A percentile compares a stretch with the other conserved stretches of the same genome.
These are phyloP conservation scores for Noccaea caerulescens DNA, from an alignment of 345 rosid genomes.

Conservation along the genomic window DNA sequence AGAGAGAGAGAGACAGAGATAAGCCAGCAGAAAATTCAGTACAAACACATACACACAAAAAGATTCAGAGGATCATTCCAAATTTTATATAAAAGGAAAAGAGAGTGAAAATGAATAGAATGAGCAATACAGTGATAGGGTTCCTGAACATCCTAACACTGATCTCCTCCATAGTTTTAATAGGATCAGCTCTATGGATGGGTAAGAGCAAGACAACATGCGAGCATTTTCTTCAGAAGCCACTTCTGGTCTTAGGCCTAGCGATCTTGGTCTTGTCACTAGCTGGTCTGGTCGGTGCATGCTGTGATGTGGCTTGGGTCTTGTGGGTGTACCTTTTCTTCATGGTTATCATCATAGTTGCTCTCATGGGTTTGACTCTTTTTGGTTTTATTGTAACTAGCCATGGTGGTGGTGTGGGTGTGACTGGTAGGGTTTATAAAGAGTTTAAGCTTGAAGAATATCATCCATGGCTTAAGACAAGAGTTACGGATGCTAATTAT, in stretches of 20 bases:
- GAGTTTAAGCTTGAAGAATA: slow-evolving; percentile 76
- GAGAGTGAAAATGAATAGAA: slow-evolving; percentile 59
- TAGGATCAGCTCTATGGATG: slow-evolving; percentile 93
- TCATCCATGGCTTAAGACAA: slow-evolving; percentile 78
- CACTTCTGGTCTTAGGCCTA: slow-evolving; percentile 77
- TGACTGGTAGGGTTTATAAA: slow-evolving; percentile 68
- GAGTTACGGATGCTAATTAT: slow-evolving; percentile 56
- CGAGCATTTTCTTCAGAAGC: slow-evolving; percentile 82
- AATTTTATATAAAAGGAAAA: background rate
- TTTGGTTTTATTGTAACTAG: slow-evolving; percentile 83
- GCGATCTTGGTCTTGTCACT: slow-evolving; percentile 69
- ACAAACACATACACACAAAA: slow-evolving; percentile 22
- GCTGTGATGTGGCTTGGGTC: slow-evolving; percentile 77
- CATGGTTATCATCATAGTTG: slow-evolving; percentile 70
- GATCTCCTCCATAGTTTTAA: slow-evolving; percentile 78
- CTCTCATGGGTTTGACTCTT: slow-evolving; percentile 66
- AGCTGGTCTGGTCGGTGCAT: slow-evolving; percentile 91
- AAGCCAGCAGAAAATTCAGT: slow-evolving; percentile 5
- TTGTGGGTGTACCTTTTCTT: slow-evolving; percentile 91
- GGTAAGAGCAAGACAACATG: slow-evolving; percentile 79
- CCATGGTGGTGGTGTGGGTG: slow-evolving; percentile 74
- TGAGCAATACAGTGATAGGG: slow-evolving; percentile 83
- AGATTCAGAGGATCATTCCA: slow-evolving; percentile 22
- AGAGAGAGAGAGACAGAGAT: slow-evolving; percentile 30
- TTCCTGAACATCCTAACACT: slow-evolving; percentile 82